Base-by-base conservation (phyloP, 202 grass and related monocot species). In the Panicum hallii region DNA sequence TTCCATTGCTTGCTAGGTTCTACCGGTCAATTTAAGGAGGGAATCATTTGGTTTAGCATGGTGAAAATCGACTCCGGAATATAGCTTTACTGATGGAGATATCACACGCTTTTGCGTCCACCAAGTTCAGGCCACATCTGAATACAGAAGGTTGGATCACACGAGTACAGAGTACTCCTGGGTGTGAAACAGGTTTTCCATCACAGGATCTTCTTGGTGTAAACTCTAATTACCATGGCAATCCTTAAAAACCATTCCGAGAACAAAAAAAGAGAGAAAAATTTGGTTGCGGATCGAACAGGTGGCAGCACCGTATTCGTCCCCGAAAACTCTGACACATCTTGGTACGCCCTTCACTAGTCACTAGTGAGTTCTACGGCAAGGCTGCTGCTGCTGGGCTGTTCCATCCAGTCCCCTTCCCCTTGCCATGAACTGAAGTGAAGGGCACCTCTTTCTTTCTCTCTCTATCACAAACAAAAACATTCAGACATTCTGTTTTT, bases 301-400 rank as follows among this genome's bases (percentile, higher is more conserved):
- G 0, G 50, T 69, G 71, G 28, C 28, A 23, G 14, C 42, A 32
- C 30, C 4, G 3, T 30, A 43, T 70, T 75, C 0, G 9, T 40
- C 20, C 5, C 3, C 0, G 0, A 17, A 49, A 42, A 67, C 11
- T 28, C 62, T 26, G 46, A 48, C 28, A 42, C 52, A 3, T 26
- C 48, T 60, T 68, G 13, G 70, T 43, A 50, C 58, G 36, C 17
- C 57, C 26, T 61, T 28, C 58, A 46, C 67, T 70, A 36, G 70
- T 80, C 47, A 58, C 64, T 20, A 67, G 88, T 83, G 67, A 65
- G 73, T 90, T 86, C 67, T 41, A 90, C 65, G 88, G 84, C 84
- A 86, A 83, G 88, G 45, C 73, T 83, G 34, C 45, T 71, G 63
- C 26, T 71, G 63, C 26, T 82, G 48, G 72, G 28, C 6, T 38